Base-by-base conservation (phyloP, 1,284 basidiomycete genomes). In the Boletellus deceptivus region DNA sequence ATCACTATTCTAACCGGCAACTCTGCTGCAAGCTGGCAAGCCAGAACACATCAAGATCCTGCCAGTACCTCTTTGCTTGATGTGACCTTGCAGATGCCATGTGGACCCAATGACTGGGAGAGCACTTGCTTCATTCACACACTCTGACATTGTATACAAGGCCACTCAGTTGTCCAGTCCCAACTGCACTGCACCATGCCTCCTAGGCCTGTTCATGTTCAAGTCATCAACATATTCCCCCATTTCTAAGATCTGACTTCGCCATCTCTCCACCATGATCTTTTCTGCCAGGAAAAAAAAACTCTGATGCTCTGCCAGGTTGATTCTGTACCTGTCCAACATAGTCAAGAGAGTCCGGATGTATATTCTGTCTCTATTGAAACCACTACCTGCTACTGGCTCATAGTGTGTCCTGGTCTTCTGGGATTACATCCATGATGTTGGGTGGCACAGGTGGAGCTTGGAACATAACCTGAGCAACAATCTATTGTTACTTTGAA, bases 31-130 rank as follows among this genome's bases (percentile, higher is more conserved):
- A 54, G 57, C 39, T 53, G 43, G 46, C 52, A 44, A 17, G 41
- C 46, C 18, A 46, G 43, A 50, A 27, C 27, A 49, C 34, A 50
- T 54, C 49, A 10, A 9, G 29, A 29, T 29, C 24, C 24, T 25
- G 24, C 6, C 29, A 29, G 29, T 16, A 27, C 39, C 33, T 50
- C 53, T 49, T 46, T 55, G 48, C 46, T 39, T 8, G 25, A 41
- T 31, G 36, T 37, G 46, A 50, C 63, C 65, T 66, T 62, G 51
- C 54, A 63, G 63, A 39, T 1, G n/a, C 63, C 63, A 55, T 65
- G 46, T 64, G 64, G 33, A 33, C 56, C 53, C 50, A 41, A 54
- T 47, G 20, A 25, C 40, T 54, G 54, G 55, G 64, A 45, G 29
- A 48, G 16, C 16, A 43, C 22, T 31, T 56, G 17, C 55, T 53